phyloP scores from a whole-genome alignment of 192 early-diverging fungal species.

The Paraglomus occultum region DNA sequence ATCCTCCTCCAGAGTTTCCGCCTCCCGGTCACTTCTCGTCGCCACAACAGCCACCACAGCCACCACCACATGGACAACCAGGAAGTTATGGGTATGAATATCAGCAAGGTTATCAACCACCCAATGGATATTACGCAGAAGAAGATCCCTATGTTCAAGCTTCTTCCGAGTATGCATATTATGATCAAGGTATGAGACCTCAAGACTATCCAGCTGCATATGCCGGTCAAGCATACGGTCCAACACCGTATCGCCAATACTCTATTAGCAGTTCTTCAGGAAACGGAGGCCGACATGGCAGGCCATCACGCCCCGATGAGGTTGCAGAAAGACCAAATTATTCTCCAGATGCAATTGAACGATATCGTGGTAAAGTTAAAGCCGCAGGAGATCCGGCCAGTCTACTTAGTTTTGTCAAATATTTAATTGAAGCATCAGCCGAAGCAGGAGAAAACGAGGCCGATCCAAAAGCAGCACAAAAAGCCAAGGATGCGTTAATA shows the following conservation, averaged over 20 bases:
- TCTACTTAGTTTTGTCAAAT: conserved; percentile 86
- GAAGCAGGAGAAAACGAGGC: conserved; percentile 60
- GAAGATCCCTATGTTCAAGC: conserved; percentile 31
- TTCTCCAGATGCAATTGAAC: conserved; percentile 38
- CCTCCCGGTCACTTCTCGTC: too few species aligned
- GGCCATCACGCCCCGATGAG: background rate
- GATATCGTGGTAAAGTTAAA: conserved; percentile 48
- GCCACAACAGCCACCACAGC: background rate
- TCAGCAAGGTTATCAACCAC: conserved; percentile 36
- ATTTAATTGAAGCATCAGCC: conserved; percentile 76
- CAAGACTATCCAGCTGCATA: conserved; percentile 36
- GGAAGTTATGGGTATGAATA: conserved; percentile 37
- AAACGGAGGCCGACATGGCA: conserved; percentile 1
- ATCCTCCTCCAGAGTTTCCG: too few species aligned
- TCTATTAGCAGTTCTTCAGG: conserved; percentile 12
- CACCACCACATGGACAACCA: conserved; percentile 21
- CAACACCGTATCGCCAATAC: conserved; percentile 25
- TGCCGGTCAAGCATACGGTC: conserved; percentile 31
- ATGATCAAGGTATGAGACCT: conserved; percentile 27
- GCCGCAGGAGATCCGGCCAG: conserved; percentile 64
- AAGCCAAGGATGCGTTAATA: conserved; percentile 70
- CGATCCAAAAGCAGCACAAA: conserved; percentile 65
- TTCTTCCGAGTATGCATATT: background rate
- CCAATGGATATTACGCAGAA: conserved; percentile 35
- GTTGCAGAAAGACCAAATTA: conserved; percentile 31